phyloP scores from a whole-genome alignment of 2,329 filamentous ascomycete genomes.

The Juglanconis juglandina region DNA sequence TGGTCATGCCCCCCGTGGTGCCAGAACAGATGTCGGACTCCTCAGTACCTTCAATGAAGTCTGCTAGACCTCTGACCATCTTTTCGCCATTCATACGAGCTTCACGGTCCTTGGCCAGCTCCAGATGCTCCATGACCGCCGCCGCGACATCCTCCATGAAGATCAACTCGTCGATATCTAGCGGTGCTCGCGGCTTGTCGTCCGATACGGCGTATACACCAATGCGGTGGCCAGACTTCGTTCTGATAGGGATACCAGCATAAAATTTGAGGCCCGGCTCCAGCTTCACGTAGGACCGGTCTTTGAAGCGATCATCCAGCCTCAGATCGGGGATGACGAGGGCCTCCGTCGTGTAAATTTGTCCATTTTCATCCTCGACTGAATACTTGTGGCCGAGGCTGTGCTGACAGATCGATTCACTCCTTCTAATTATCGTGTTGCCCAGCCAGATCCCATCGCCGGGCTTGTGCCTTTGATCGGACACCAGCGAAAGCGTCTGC shows the following conservation, averaged over 20 bases:
- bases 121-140: constrained; percentile 27
- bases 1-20: background rate
- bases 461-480: constrained; percentile 16
- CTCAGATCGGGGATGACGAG: constrained; percentile 14
- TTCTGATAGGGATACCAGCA: constrained; percentile 12
- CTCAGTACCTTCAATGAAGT: constrained; percentile 20
- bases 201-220: constrained; percentile 7
- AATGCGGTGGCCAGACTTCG: constrained; percentile 10
- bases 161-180: constrained; percentile 19
- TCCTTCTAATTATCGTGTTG: constrained; percentile 5
- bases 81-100: constrained; percentile 22
- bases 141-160: constrained; percentile 25
- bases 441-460: constrained; percentile 12
- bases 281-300: constrained; percentile 2
- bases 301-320: constrained; percentile 14
- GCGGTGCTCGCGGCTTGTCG: background rate
- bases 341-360: constrained; percentile 1
- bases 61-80: constrained; percentile 23
- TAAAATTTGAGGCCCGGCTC: constrained; percentile 5
- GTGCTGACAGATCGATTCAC: constrained; percentile 23
- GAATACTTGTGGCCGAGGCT: constrained; percentile 11
- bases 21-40: background rate
- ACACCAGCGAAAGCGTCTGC: constrained; percentile 29
- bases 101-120: constrained; percentile 22
- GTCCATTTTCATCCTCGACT: constrained; percentile 39